Evolutionary conservation across 2,329 filamentous ascomycete genomes (phyloP).

Genomic region (Monilinia vaccinii-corymbosi): DNA sequence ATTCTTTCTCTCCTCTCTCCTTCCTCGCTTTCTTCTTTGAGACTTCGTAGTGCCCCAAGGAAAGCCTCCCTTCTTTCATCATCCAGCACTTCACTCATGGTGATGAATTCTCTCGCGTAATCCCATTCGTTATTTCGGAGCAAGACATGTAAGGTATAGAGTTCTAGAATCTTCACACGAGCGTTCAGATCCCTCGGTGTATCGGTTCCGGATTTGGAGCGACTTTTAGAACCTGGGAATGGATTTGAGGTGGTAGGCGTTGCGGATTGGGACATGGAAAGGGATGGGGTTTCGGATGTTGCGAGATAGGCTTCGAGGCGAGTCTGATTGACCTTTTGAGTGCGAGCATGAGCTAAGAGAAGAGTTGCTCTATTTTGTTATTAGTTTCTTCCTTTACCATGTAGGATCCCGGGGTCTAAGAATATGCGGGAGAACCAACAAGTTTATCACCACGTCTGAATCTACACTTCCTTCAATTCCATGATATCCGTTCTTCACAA

Average conservation of each 20-base stretch:
- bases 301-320: constrained; percentile 84
- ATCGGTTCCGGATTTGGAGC: constrained; percentile 49
- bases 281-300: constrained; percentile 60
- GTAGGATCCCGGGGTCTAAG: constrained; percentile 5
- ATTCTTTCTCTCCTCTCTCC: constrained; percentile 54
- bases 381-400: constrained; percentile 12
- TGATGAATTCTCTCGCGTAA: constrained; percentile 86
- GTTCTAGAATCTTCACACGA: constrained; percentile 82
- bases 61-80: constrained; percentile 88
- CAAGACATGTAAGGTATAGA: constrained; percentile 93
- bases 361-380: constrained; percentile 63
- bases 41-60: constrained; percentile 70
- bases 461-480: constrained; percentile 86
- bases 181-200: constrained; percentile 78
- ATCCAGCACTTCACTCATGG: constrained; percentile 75
- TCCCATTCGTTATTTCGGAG: constrained; percentile 93
- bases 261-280: constrained; percentile 64
- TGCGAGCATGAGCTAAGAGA: constrained; percentile 78
- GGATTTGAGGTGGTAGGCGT: constrained; percentile 45
- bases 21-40: constrained; percentile 77
- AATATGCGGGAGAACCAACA: constrained; percentile 43
- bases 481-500: constrained; percentile 78
- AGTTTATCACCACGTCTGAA: constrained; percentile 83
- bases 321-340: constrained; percentile 76
- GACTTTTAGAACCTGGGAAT: constrained; percentile 23